Evolutionary conservation across 2,329 filamentous ascomycete species (phyloP).

Genomic region (Fusarium equiseti): DNA sequence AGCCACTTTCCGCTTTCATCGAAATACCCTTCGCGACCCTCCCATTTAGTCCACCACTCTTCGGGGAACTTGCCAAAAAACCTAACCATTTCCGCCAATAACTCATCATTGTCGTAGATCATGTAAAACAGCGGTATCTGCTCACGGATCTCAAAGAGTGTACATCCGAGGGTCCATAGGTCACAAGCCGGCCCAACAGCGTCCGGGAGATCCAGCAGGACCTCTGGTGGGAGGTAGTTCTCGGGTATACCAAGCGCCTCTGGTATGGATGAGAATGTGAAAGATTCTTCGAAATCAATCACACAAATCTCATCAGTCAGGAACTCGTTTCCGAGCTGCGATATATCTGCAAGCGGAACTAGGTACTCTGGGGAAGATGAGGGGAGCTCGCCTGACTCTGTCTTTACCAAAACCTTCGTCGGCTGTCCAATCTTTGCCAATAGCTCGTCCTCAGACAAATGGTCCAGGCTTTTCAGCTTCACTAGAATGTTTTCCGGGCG

Average conservation of each 20-base stretch:
- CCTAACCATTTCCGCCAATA: conserved; percentile 45
- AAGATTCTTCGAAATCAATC: conserved; percentile 46
- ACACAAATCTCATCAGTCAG: conserved; percentile 36
- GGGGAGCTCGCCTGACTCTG: conserved; percentile 10
- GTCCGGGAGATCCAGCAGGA: conserved; percentile 36
- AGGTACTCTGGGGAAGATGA: conserved; percentile 42
- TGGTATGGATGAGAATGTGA: conserved; percentile 17
- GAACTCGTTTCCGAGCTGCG: not conserved
- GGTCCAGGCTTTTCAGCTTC: conserved; percentile 39
- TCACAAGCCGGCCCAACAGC: conserved; percentile 42
- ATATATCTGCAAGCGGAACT: conserved; percentile 31
- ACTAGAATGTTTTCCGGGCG: conserved; percentile 47
- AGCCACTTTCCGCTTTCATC: conserved; percentile 32
- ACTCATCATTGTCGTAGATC: conserved; percentile 48
- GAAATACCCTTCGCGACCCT: conserved; percentile 37
- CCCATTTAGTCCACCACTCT: conserved; percentile 50
- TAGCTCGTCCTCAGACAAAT: conserved; percentile 39
- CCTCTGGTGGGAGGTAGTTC: conserved; percentile 49
- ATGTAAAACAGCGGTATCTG: conserved; percentile 48
- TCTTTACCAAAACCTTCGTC: not conserved
- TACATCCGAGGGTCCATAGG: conserved; percentile 53
- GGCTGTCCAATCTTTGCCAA: conserved; percentile 36
- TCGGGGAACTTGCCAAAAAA: conserved; percentile 51
- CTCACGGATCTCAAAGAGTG: conserved; percentile 50
- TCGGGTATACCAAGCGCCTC: conserved; percentile 47